Percentiles rank a stretch among this genome's conserved stretches.
These are phyloP conservation scores for Vitellaria paradoxa DNA, from an alignment of 179 eudicot genomes.

Conservation along the genomic window DNA sequence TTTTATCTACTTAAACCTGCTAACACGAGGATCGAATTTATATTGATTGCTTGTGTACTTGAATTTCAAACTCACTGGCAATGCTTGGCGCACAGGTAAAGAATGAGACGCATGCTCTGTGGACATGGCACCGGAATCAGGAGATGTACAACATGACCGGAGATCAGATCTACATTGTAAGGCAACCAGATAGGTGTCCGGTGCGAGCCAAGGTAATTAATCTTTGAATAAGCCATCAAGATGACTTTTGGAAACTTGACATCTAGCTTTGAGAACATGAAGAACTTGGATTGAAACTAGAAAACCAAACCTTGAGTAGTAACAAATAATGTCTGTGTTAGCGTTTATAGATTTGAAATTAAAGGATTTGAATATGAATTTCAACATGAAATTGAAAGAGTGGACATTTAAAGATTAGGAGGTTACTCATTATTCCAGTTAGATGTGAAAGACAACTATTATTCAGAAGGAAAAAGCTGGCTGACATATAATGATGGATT, in stretches of 20 bases:
- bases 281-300: not conserved
- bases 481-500: not conserved
- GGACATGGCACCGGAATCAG: conserved; percentile 97
- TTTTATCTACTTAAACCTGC: not conserved
- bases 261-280: not conserved
- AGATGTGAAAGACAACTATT: too few species aligned
- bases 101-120: conserved; percentile 83
- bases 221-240: not conserved
- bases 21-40: not conserved
- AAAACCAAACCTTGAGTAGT: not conserved
- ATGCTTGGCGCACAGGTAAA: conserved; percentile 56
- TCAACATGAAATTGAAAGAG: too few species aligned
- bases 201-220: conserved; percentile 26
- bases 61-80: not conserved
- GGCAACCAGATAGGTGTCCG: conserved; percentile 74
- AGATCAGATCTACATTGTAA: conserved; percentile 77
- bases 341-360: too few species aligned
- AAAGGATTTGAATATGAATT: too few species aligned
- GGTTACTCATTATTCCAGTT: too few species aligned
- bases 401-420: too few species aligned
- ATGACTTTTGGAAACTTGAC: not conserved
- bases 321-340: not conserved
- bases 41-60: not conserved
- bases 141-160: conserved; percentile 63
- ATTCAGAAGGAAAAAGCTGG: not conserved